Conservation (phyloP, 2,329 filamentous ascomycete species). For the Botryotinia globosa region DNA sequence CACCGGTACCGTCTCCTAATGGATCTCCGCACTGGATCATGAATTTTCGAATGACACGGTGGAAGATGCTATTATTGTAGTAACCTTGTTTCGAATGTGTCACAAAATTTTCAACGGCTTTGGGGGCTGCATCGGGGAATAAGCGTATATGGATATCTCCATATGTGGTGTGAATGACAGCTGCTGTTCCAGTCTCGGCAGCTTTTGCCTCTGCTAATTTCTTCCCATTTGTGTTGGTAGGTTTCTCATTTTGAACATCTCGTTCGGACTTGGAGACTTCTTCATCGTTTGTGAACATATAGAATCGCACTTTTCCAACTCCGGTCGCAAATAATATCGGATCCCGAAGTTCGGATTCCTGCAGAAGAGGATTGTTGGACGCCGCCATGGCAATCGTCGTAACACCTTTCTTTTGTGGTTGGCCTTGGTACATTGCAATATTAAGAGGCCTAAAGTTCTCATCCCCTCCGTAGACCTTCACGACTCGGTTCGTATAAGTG, state of each 20-base stretch:
- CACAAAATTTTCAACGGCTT: conserved; percentile 95
- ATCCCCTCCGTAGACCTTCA: conserved; percentile 86
- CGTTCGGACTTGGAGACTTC: conserved; percentile 79
- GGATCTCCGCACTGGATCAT: conserved; percentile 94
- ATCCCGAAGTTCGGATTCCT: conserved; percentile 87
- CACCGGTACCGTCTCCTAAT: conserved; percentile 82
- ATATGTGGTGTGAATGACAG: conserved; percentile 85
- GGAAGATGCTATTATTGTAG: conserved; percentile 97
- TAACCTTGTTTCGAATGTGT: conserved; percentile 87
- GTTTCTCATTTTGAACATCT: conserved; percentile 94
- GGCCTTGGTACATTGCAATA: conserved; percentile 86
- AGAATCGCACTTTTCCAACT: conserved; percentile 86
- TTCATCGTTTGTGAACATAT: conserved; percentile 93
- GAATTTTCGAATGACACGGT: conserved; percentile 94
- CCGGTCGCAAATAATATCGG: conserved; percentile 85
- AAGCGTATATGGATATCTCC: conserved; percentile 92
- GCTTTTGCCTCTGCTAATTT: conserved; percentile 58
- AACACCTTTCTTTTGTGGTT: conserved; percentile 88
- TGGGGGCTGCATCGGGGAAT: conserved; percentile 89
- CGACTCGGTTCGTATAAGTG: conserved; percentile 87
- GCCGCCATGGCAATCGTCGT: conserved; percentile 97
- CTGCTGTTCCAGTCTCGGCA: conserved; percentile 71
- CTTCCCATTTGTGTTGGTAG: conserved; percentile 58
- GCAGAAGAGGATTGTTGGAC: conserved; percentile 85
- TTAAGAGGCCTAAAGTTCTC: conserved; percentile 83